Evolutionary conservation across 371 early-diverging fungal genomes (phyloP).

Genomic region (Synchytrium microbalum): DNA sequence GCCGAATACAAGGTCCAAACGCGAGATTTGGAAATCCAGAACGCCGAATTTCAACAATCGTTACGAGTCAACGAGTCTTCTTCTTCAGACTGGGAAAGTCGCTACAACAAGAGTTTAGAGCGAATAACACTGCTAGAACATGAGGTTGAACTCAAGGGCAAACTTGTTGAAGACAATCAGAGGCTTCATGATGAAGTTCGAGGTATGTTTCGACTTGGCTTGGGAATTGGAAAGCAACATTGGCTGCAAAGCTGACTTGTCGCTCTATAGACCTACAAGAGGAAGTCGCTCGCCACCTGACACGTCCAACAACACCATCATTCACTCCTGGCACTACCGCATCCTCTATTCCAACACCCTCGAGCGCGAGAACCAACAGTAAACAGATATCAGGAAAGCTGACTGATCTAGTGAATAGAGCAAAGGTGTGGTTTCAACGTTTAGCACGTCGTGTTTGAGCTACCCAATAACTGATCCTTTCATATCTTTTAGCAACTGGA

Average conservation of each 20-base stretch:
- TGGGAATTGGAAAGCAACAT: not conserved
- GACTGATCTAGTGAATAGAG: not conserved
- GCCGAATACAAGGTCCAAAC: not conserved
- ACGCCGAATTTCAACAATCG: not conserved
- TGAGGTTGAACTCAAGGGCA: not conserved
- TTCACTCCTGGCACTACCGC: not conserved
- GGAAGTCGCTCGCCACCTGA: not conserved
- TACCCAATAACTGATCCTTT: not conserved
- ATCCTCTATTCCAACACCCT: not conserved
- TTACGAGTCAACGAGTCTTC: not conserved
- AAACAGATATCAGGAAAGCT: not conserved
- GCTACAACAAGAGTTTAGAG: not conserved
- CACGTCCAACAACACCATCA: not conserved
- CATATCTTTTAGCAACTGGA: not conserved
- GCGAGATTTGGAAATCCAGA: conserved; percentile 3
- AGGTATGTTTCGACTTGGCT: not conserved
- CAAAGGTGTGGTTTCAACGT: not conserved
- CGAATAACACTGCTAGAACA: not conserved
- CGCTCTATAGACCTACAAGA: not conserved
- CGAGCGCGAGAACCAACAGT: not conserved
- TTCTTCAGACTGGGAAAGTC: not conserved
- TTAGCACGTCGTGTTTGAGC: not conserved
- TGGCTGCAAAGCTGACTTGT: not conserved
- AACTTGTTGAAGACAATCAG: conserved; percentile 1
- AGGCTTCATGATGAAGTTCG: not conserved